Evolutionary conservation across 805 yeast species (phyloP).

Genomic region (Suhomyces canberraensis): DNA sequence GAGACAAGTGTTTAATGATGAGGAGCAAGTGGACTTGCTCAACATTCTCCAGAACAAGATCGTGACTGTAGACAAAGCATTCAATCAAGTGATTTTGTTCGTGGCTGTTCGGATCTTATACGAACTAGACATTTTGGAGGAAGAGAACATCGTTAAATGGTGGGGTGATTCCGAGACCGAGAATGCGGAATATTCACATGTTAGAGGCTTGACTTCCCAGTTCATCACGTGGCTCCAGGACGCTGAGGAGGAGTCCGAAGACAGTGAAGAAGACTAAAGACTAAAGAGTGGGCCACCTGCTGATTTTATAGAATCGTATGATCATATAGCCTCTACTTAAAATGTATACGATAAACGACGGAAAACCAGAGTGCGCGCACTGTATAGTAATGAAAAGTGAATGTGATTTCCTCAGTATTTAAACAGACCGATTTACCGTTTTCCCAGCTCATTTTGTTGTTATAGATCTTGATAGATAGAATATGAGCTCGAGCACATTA

Average conservation of each 20-base stretch:
- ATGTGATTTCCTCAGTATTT: not conserved
- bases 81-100: constrained; percentile 48
- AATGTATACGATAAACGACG: not conserved
- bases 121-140: constrained; percentile 79
- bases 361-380: too few species aligned
- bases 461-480: too few species aligned
- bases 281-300: constrained; percentile 1
- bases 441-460: too few species aligned
- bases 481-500: not conserved
- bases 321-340: not conserved
- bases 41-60: constrained; percentile 47
- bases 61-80: constrained; percentile 32
- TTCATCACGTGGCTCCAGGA: constrained; percentile 86
- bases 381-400: not conserved
- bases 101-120: constrained; percentile 60
- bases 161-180: constrained; percentile 49
- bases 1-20: constrained; percentile 80
- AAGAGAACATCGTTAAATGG: constrained; percentile 78
- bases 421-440: too few species aligned
- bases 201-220: constrained; percentile 57
- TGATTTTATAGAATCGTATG: constrained; percentile 2
- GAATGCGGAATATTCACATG: constrained; percentile 39
- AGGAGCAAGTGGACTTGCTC: constrained; percentile 75
- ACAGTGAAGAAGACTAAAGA: constrained; percentile 7
- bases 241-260: constrained; percentile 61